Evolutionary conservation across 2,329 filamentous ascomycete species (phyloP), one percentile per base, ranked within the genome.

Genomic region (Cytospora leucostoma): DNA sequence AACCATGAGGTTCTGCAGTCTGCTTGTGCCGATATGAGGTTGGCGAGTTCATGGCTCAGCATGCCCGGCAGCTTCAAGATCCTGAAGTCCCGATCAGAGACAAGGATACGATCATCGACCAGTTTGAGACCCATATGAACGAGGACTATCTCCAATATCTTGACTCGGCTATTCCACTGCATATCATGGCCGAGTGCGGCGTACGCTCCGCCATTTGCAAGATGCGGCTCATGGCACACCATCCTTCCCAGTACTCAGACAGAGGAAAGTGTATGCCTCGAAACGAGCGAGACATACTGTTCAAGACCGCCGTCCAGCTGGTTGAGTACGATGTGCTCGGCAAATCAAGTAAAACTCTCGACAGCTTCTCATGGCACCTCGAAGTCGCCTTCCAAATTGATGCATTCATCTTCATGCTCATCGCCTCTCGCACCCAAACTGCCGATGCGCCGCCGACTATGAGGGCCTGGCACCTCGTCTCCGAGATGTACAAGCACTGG

Each of bases 1-100:
- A 10, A 63, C 11, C 1, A 8, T 17, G 27, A 17, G 21, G 7
- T 11, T 12, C 13, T 17, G 12, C 21, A 66, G 61, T 81, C 59
- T 74, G 71, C n/a, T 73, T 80, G 7, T 70, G 79, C 10, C 75
- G 79, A 15, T 75, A 76, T 63, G 75, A 79, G 59, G 59, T 82
- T 11, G 74, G 71, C 10, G 73, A 80, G 37, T 76, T 75, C 35
- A 64, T 80, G 38, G 74, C 78, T 15, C 69, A 76, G 56, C 73
- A 71, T 34, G 54, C 69, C 0, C 77, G 75, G 44, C 74, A 83
- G 62, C 75, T 84, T 13, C 77, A 82, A 64, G 82, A 68, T 50
- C 65, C 65, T 7, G 35, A 34, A 10, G 56, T 68, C 10, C 56
- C 67, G 10, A 51, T 67, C 27, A 60, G 65, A 8, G 64, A 65